phyloP scores from a whole-genome alignment of 2,329 filamentous ascomycete genomes.

The Pseudogymnoascus sp. region DNA sequence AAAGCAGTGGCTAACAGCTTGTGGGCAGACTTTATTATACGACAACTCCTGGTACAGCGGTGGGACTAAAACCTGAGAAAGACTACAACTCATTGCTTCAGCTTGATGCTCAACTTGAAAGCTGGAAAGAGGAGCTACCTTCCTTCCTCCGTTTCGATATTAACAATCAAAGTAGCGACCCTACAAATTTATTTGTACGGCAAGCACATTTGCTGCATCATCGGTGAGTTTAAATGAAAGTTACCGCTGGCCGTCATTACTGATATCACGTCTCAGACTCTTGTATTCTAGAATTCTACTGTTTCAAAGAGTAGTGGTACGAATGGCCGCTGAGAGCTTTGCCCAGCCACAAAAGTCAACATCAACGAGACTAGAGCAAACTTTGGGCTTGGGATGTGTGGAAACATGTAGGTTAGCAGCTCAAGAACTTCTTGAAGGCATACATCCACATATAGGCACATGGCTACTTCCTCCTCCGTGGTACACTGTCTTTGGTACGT shows the following conservation, averaged over 20 bases:
- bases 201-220: constrained; percentile 8
- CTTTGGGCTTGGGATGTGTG: neutral
- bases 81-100: neutral
- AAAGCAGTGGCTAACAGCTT: neutral
- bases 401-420: neutral
- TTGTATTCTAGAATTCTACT: constrained; percentile 3
- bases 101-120: neutral
- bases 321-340: neutral
- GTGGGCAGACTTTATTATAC: neutral
- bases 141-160: neutral
- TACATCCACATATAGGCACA: neutral
- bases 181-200: neutral
- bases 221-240: neutral
- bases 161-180: neutral
- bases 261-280: neutral
- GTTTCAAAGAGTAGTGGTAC: neutral
- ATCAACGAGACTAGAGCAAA: neutral
- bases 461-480: constrained; percentile 7
- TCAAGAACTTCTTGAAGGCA: neutral
- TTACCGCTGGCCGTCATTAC: neutral
- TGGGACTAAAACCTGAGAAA: neutral
- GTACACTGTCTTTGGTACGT: constrained; percentile 11
- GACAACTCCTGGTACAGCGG: neutral
- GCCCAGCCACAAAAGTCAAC: neutral
- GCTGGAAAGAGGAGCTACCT: neutral